Conservation (phyloP, 345 rosid species). For the Gossypioides kirkii region DNA sequence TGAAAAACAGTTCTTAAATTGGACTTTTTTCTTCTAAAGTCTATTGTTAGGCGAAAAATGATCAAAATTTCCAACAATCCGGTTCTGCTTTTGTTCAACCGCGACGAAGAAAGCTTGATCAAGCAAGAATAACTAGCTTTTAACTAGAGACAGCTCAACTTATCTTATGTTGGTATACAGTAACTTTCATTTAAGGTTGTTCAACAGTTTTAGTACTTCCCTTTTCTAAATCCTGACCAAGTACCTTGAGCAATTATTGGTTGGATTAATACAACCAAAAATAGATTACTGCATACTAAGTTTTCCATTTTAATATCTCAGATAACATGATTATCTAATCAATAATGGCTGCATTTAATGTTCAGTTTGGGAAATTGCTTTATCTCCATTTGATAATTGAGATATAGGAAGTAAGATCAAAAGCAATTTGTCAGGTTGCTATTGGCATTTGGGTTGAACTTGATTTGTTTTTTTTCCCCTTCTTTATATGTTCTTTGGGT, state of each 20-base stretch:
- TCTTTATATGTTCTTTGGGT: background rate
- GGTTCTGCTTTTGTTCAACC: constrained; percentile 37
- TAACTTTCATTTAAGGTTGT: constrained; percentile 19
- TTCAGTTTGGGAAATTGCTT: background rate
- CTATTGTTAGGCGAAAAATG: constrained; percentile 33
- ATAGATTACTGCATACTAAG: background rate
- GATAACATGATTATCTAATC: background rate
- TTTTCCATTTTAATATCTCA: background rate
- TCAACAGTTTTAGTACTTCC: constrained; percentile 21
- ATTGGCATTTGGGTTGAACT: background rate
- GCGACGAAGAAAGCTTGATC: constrained; percentile 25
- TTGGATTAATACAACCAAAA: background rate
- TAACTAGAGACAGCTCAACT: background rate
- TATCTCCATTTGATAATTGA: background rate
- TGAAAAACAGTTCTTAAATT: background rate
- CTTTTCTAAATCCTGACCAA: background rate
- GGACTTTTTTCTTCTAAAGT: constrained; percentile 17
- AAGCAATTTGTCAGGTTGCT: constrained; percentile 1
- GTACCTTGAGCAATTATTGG: background rate
- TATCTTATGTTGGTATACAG: background rate
- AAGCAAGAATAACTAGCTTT: background rate
- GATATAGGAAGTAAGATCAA: background rate
- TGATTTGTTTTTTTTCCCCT: background rate
- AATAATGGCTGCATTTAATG: background rate
- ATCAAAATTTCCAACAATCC: constrained; percentile 18